Evolutionary conservation across 1,284 basidiomycete species (phyloP).

Genomic region (Tilletia setariae): DNA sequence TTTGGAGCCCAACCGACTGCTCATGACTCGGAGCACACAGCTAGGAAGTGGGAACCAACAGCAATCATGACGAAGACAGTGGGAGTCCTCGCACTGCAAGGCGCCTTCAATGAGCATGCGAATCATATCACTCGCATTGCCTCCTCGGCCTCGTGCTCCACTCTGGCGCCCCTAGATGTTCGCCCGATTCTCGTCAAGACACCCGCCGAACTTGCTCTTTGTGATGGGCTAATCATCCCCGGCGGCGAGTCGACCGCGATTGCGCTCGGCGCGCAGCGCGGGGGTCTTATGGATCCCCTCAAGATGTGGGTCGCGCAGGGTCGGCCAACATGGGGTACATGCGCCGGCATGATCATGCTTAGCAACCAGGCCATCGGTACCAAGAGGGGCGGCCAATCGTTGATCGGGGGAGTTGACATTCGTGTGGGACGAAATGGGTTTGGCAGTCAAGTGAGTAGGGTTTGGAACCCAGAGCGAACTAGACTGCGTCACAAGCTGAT

Average conservation of each 20-base stretch:
- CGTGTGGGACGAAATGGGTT: slow-evolving; percentile 74
- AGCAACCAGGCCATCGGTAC: slow-evolving; percentile 61
- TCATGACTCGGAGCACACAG: too few relatives aligned
- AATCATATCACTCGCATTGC: slow-evolving; percentile 62
- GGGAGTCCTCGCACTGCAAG: slow-evolving; percentile 72
- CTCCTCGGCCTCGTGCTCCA: slow-evolving; percentile 20
- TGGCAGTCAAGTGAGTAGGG: slow-evolving; percentile 58
- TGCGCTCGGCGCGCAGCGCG: slow-evolving; percentile 73
- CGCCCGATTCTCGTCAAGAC: slow-evolving; percentile 68
- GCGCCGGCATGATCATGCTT: slow-evolving; percentile 91
- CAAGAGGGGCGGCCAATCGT: slow-evolving; percentile 82
- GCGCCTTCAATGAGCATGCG: slow-evolving; percentile 87
- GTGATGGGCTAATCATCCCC: slow-evolving; percentile 85
- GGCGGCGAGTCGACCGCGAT: slow-evolving; percentile 91
- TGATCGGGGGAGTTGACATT: slow-evolving; percentile 77
- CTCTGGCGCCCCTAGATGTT: slow-evolving; percentile 19
- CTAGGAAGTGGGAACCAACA: too few relatives aligned
- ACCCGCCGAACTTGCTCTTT: slow-evolving; percentile 68
- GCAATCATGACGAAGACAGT: slow-evolving; percentile 32
- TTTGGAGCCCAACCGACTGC: too few relatives aligned
- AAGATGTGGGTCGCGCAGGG: slow-evolving; percentile 64
- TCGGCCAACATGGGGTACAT: slow-evolving; percentile 87
- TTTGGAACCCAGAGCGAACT: neutral
- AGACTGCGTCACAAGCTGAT: too few relatives aligned
- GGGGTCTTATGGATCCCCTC: slow-evolving; percentile 76